Base-by-base conservation (phyloP, 2,329 filamentous ascomycete genomes). In the Neonectria faginata region DNA sequence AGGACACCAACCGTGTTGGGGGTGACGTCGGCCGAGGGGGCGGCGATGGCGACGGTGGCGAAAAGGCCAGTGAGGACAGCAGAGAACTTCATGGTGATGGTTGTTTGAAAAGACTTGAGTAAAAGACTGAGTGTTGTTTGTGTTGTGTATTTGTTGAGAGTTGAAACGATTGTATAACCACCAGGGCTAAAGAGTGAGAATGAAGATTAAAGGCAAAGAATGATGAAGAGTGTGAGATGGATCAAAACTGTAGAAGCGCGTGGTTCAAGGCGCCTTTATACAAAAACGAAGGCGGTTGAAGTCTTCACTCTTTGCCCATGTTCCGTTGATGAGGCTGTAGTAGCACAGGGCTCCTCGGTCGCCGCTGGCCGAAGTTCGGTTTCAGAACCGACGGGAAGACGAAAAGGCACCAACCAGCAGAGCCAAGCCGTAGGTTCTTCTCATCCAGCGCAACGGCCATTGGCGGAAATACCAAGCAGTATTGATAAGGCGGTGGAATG, bases 41-140 rank as follows among this genome's bases (percentile, higher is more conserved):
- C 50, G 65, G 70, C 70, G 33, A 73, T 14, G 8, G 55, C 65
- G 31, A 53, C 64, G 8, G 70, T 62, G 67, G 70, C 70, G 57
- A 71, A 61, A 25, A 72, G 55, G 59, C 68, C 70, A 41, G 69
- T 59, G 48, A 72, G 58, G 45, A 70, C 33, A 56, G 69, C 57
- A 53, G 70, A 72, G 63, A 71, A 73, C 70, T 72, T 71, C 70
- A 72, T 72, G 55, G 54, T 70, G 70, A 67, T 51, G 45, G 50
- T 64, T 62, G 50, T 42, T 42, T 5, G 33, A 20, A 10, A 10
- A 8, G 27, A n/a, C 36, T 45, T 51, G 18, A 9, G n/a, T 61
- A 47, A 33, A 36, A 25, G 12, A 36, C 55, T 44, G 27, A 29
- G 44, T 53, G 18, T 62, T 58, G 18, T 62, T 12, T 18, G 25